Conservation (phyloP, 2,329 filamentous ascomycete species). For the Neurospora sp. region DNA sequence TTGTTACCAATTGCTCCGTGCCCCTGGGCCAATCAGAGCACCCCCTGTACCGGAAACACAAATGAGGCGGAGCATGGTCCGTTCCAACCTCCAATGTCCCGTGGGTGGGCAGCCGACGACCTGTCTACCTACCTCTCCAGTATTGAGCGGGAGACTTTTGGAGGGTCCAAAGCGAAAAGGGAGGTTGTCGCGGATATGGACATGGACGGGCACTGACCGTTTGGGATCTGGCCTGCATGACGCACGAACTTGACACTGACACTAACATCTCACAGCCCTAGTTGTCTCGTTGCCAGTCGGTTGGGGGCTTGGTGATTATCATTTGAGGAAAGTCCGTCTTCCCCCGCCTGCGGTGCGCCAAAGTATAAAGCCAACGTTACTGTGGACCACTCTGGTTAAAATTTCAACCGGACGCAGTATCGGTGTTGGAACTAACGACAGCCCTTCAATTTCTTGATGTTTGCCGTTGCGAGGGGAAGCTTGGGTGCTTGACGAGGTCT, state of each 20-base stretch:
- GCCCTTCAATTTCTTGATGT: neutral
- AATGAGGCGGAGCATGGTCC: neutral
- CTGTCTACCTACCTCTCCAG: neutral
- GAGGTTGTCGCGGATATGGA: neutral
- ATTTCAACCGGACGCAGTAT: conserved; percentile 2
- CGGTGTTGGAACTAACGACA: neutral
- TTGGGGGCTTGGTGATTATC: neutral
- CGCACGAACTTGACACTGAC: neutral
- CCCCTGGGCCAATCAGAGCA: neutral
- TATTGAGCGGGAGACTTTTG: neutral
- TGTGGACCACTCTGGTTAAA: neutral
- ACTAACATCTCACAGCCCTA: neutral
- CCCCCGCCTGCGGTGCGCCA: neutral
- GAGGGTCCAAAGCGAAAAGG: neutral
- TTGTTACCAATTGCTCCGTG: neutral
- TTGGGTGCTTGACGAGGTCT: neutral
- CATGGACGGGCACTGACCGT: neutral
- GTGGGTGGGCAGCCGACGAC: neutral
- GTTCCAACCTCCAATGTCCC: neutral
- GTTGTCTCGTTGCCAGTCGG: neutral
- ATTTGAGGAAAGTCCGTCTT: neutral
- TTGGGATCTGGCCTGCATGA: neutral
- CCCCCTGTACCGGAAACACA: neutral
- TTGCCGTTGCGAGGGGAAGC: neutral
- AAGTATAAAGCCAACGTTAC: neutral